phyloP scores from a whole-genome alignment of 2,329 filamentous ascomycete species.

The Pezizomycotina sp. region DNA sequence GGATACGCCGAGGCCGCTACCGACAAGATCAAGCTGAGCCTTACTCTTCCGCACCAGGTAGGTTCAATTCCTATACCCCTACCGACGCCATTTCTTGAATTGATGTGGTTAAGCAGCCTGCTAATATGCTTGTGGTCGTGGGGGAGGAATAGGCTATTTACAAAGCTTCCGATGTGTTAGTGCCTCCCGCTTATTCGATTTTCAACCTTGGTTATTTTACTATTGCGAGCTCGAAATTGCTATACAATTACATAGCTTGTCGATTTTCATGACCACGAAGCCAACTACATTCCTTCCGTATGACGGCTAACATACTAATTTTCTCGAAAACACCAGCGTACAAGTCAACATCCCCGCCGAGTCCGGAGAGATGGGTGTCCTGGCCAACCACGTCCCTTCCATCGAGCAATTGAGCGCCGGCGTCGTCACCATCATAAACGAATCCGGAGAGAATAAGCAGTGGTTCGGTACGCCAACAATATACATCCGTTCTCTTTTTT shows the following conservation, averaged over 20 bases:
- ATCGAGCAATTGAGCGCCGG: constrained; percentile 99
- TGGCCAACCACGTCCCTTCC: constrained; percentile 95
- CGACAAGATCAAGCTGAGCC: constrained; percentile 96
- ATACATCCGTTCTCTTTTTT: constrained; percentile 1
- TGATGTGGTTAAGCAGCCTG: neutral
- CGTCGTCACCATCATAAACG: constrained; percentile 87
- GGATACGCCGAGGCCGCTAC: constrained; percentile 74
- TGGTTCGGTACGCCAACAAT: constrained; percentile 70
- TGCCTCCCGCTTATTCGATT: constrained; percentile 23
- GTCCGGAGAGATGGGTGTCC: constrained; percentile 97
- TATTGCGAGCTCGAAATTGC: constrained; percentile 6
- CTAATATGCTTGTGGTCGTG: too few relatives aligned
- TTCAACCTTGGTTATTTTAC: constrained; percentile 5
- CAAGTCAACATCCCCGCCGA: constrained; percentile 98
- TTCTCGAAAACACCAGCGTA: constrained; percentile 49
- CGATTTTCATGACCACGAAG: too few relatives aligned
- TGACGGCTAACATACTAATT: too few relatives aligned
- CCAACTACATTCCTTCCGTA: too few relatives aligned
- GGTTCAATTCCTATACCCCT: constrained; percentile 28
- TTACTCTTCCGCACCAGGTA: constrained; percentile 97
- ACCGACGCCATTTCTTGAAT: constrained; percentile 4
- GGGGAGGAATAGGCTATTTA: constrained; percentile 42
- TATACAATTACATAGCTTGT: constrained; percentile 2
- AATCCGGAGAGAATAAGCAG: constrained; percentile 69
- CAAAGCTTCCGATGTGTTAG: constrained; percentile 55